These are phyloP conservation scores for Podaxis sp. DNA, from an alignment of 768 basidiomycete species.

Conservation along the genomic window DNA sequence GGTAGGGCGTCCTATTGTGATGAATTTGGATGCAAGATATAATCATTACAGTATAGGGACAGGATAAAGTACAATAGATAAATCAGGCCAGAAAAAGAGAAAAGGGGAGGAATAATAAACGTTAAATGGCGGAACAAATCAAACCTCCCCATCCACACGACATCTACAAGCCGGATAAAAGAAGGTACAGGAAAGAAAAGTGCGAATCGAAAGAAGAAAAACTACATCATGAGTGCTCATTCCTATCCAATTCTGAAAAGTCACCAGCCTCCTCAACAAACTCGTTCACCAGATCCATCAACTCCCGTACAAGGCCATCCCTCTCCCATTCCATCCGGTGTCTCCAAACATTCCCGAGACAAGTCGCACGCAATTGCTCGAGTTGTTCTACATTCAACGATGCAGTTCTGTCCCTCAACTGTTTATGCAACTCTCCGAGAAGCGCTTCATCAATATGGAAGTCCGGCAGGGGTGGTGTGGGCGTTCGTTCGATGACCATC, in stretches of 20 bases:
- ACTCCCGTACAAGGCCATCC: constrained; percentile 55
- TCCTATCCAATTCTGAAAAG: not conserved
- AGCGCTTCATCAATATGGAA: constrained; percentile 62
- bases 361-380: constrained; percentile 88
- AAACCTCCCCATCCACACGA: not conserved
- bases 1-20: too few species aligned
- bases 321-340: constrained; percentile 84
- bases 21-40: too few species aligned
- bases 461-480: constrained; percentile 75
- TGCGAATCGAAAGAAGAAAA: not conserved
- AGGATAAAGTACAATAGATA: not conserved
- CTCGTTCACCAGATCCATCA: constrained; percentile 53
- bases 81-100: not conserved
- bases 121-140: not conserved
- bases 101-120: not conserved
- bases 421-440: constrained; percentile 45
- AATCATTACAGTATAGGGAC: not conserved
- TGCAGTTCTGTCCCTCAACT: constrained; percentile 53
- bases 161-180: not conserved
- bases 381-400: constrained; percentile 81
- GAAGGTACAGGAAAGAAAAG: not conserved
- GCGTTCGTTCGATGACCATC: constrained; percentile 58
- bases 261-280: constrained; percentile 67
- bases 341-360: constrained; percentile 80
- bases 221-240: not conserved